Evolutionary conservation across 164 flowering plant species (phyloP).

Genomic region (Stephania japonica): DNA sequence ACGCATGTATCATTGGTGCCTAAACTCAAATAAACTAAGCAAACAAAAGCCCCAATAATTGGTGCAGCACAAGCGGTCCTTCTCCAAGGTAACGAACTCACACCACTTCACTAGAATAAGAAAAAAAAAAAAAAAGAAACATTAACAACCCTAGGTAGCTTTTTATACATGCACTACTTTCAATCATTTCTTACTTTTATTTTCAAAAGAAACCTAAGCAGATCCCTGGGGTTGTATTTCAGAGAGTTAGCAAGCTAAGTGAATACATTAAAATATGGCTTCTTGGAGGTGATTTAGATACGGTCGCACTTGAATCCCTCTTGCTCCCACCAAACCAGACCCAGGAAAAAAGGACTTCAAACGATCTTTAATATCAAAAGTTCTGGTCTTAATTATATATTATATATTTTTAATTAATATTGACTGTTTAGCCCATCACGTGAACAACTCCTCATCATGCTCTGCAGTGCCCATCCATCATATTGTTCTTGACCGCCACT

Average conservation of each 20-base stretch:
- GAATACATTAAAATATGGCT: background rate
- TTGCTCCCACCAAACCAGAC: slow-evolving; percentile 28
- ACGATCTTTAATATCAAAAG: background rate
- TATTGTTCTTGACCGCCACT: background rate
- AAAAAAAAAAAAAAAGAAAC: background rate
- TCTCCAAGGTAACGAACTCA: slow-evolving; percentile 20
- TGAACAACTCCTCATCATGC: background rate
- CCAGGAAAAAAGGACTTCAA: background rate
- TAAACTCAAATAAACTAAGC: slow-evolving; percentile 33
- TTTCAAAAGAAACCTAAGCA: background rate
- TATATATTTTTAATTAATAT: background rate
- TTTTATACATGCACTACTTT: background rate
- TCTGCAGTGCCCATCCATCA: background rate
- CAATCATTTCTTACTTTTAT: slow-evolving; percentile 9
- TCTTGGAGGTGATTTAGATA: slow-evolving; percentile 26
- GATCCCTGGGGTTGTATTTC: background rate
- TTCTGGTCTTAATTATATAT: background rate
- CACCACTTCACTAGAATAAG: background rate
- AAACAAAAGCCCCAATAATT: slow-evolving; percentile 45
- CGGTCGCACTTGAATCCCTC: slow-evolving; percentile 23
- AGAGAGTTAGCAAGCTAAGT: background rate
- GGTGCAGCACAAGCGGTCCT: slow-evolving; percentile 20
- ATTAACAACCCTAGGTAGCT: slow-evolving; percentile 13
- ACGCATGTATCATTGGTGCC: slow-evolving; percentile 44
- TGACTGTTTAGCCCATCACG: background rate